Percentiles rank a stretch among this genome's conserved stretches.
Conservation (phyloP, 768 basidiomycete genomes). For the Lactifluus piperatus region DNA sequence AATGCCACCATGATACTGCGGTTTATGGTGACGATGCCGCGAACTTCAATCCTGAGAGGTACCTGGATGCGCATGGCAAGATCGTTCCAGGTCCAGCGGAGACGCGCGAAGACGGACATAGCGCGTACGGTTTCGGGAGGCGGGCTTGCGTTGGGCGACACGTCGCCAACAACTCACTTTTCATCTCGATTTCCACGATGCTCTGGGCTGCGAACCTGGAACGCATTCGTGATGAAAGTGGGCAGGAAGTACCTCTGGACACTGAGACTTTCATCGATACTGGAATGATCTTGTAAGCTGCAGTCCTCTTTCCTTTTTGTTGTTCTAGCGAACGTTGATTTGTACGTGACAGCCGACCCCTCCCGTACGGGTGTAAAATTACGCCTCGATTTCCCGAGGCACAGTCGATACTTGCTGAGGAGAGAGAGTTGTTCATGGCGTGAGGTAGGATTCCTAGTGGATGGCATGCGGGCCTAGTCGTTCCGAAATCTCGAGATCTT, state of each 20-base stretch:
- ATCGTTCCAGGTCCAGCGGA: neutral
- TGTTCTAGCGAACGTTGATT: neutral
- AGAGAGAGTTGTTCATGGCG: neutral
- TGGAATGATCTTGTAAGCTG: slow-evolving; percentile 11
- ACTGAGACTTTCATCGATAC: neutral
- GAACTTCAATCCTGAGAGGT: slow-evolving; percentile 19
- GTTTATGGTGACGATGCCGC: slow-evolving; percentile 16
- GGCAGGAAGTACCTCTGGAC: slow-evolving; percentile 8
- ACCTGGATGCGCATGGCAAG: slow-evolving; percentile 6
- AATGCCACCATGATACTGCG: neutral
- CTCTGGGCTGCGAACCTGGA: slow-evolving; percentile 19
- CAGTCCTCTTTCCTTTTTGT: neutral
- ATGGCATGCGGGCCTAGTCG: neutral
- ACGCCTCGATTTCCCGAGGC: slow-evolving; percentile 9
- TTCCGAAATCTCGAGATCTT: neutral
- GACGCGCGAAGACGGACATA: slow-evolving; percentile 14
- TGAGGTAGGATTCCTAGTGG: neutral
- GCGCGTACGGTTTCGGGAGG: slow-evolving; percentile 16
- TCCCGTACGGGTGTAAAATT: neutral
- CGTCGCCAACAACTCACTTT: slow-evolving; percentile 18
- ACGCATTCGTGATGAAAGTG: slow-evolving; percentile 6
- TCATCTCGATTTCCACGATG: slow-evolving; percentile 18
- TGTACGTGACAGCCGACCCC: neutral
- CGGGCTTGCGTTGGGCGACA: slow-evolving; percentile 20
- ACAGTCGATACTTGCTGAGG: neutral